Evolutionary conservation across 148 eudicot genomes (phyloP), one percentile per base, ranked within the genome.

Genomic region (Chenopodium album): DNA sequence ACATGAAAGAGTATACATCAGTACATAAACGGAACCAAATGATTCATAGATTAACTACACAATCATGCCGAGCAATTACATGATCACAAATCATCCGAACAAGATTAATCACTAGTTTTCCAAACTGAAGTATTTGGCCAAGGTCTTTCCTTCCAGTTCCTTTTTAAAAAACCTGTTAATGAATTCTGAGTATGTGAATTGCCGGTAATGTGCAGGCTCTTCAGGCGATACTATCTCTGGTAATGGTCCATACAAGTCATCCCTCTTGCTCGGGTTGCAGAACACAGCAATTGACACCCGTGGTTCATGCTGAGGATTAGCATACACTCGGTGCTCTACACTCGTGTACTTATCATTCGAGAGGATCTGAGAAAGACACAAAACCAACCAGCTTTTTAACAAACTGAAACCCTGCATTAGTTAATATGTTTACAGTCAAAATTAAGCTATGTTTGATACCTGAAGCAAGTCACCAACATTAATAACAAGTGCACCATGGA

Each of bases 261-360:
- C 92, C 81, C 91, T 74, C 0, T 48, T 54, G 84, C 91, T 69
- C 4, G 95, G 88, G 70, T 90, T 92, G 82, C 86, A 85, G 81
- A 90, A 92, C 76, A 90, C 88, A 23, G 92, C 90, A 9, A 88
- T 72, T 0, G 93, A 90, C 23, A 88, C 79, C 12, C 93, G 85
- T 4, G 93, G 75, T 47, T 85, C 85, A 0, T 62, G 80, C 86
- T 52, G 60, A 0, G 86, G 86, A 78, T 90, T 92, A 16, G 92
- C 95, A 67, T 88, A 77, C 32, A 92, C 93, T 12, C 93, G 85
- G 75, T 92, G 95, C 78, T 89, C 93, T 44, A 82, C 95, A 23
- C 95, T 92, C 81, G 63, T 90, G 89, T 89, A 92, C 62, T 83
- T 88, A 13, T 87, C 90, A 72, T 92, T 92, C 0, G 95, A 92